Base-by-base conservation (phyloP, 345 rosid species). In the Turritis glabra region DNA sequence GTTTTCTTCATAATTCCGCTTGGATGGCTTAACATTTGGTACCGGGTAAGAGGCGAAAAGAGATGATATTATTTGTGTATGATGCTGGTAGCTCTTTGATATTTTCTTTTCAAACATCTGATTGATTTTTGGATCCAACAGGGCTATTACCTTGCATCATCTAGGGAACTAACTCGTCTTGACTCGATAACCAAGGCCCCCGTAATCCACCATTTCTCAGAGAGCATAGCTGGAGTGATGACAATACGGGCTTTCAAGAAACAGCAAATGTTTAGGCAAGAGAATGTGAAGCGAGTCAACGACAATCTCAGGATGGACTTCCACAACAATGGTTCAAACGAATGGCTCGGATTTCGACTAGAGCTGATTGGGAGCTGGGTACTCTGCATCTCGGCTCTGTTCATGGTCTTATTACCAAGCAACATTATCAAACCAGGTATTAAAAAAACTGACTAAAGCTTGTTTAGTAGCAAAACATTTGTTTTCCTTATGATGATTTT, bases 101-200 rank as follows among this genome's bases (percentile, higher is more conserved):
- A 26, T 37, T 46, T 25, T 15, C 17, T 46, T 59, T 26, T 46
- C 32, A 32, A 46, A 8, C 26, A 40, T 44, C 11, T 68, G 33
- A 53, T 17, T 64, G 52, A 14, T 13, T 58, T 41, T 25, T 75
- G 69, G 21, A 38, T 66, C 69, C 70, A 53, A 40, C 80, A 94
- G 98, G 90, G 89, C 7, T 94, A 88, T 83, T 94, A 81, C 84
- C 88, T 94, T 29, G 85, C 98, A 74, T 68, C 97, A 21, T 88
- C 98, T 40, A 84, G 98, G 52, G 98, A 94, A 74, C 73, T 94
- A 33, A 94, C 98, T 59, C 97, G 97, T 29, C 89, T 94, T 5
- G 98, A 94, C 76, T 94, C 98, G 0, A 94, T 94, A 72, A 91
- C 98, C n/a, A 94, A 91, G 77, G 98, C 98, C 3, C 98, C 98